Base-by-base conservation (phyloP, 2,329 filamentous ascomycete species). In the Phialophora chinensis region DNA sequence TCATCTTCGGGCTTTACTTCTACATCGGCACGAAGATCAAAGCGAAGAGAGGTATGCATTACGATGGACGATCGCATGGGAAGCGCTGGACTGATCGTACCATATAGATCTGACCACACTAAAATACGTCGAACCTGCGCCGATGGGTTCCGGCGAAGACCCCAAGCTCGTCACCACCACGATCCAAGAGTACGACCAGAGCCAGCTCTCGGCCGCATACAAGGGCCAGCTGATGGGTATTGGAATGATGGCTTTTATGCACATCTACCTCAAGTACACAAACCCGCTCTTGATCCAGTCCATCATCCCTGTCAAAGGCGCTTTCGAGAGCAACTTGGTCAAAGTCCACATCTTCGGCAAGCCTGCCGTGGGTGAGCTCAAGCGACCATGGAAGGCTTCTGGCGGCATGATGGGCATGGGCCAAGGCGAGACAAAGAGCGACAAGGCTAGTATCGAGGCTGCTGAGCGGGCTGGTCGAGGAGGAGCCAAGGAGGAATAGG, bases 241-340 rank as follows among this genome's bases (percentile, higher is more conserved):
- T 66, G 93, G 87, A 79, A 99, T 99, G 93, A 98, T 99, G 94
- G 88, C 82, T 69, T 91, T 97, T 77, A 98, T 99, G 94, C 95
- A 99, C 84, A 73, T 99, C 69, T 99, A 98, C 89, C 91, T 99
- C 86, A 93, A 97, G 81, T 99, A 98, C 90, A 98, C 93, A 84
- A 99, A 98, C 88, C 95, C 95, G 50, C 91, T 99, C 60, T 85
- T 97, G 76, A 97, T 99, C 84, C 95, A 99, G 88, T 96, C 91
- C 79, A 97, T 99, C 83, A 95, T 99, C 77, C 95, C 95, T 38
- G 85, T 98, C 81, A 99, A 99, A 90, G 87, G 91, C 78, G 94
- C 93, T 54, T 87, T 99, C 80, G 95, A 99, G 86, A 87, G 90
- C 83, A 98, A 97, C 86, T 85, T 97, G 75, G 87, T 95, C 85